Evolutionary conservation across 148 eudicot genomes (phyloP).

Genomic region (Rhododendron henanense): DNA sequence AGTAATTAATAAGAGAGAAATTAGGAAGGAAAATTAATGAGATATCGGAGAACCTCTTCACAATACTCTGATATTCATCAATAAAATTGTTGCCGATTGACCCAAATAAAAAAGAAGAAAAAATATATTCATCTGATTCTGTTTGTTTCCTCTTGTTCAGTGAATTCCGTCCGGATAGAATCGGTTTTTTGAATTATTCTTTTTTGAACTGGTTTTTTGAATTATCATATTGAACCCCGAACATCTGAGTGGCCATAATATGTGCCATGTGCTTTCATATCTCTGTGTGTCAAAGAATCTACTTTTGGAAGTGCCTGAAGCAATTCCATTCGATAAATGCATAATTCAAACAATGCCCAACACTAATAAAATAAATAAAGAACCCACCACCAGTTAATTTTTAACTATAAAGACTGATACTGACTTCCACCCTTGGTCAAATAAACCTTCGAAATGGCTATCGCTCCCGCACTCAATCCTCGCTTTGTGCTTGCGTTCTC

Average conservation of each 20-base stretch:
- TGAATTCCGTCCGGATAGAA: background rate
- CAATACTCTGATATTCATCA: no score
- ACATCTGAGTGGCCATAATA: background rate
- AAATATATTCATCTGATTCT: background rate
- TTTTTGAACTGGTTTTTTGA: background rate
- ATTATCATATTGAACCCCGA: background rate
- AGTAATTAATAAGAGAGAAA: background rate
- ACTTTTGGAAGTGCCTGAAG: background rate
- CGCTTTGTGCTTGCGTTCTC: no score
- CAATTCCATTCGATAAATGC: background rate
- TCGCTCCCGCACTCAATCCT: no score
- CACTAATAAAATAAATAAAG: background rate
- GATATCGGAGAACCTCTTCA: background rate
- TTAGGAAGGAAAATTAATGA: background rate
- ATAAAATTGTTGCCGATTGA: no score
- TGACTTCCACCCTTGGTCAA: background rate
- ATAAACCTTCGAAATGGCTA: no score
- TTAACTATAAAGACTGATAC: background rate
- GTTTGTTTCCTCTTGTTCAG: background rate
- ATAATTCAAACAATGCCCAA: background rate
- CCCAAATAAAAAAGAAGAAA: no score
- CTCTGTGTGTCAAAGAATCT: background rate
- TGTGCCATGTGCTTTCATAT: background rate
- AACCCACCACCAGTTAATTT: background rate
- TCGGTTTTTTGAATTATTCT: background rate